Evolutionary conservation across 2,329 filamentous ascomycete genomes (phyloP), one percentile per base, ranked within the genome.

Genomic region (Catunica adiposa): DNA sequence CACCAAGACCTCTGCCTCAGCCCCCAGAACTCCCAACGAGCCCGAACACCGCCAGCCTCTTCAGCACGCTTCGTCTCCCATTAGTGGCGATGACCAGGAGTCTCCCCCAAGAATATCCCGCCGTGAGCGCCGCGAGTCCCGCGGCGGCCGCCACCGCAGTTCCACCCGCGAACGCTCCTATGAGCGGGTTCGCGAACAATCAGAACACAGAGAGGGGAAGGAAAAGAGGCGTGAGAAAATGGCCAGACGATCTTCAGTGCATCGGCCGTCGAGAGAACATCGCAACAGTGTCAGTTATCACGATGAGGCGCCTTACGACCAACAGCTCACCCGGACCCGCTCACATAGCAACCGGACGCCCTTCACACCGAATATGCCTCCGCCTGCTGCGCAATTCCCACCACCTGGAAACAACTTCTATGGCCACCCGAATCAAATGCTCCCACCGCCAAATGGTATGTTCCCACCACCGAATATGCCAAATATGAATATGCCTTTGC

Each of bases 1-100:
- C 22, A 59, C 58, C 53, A 55, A 55, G 25, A 55, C 58, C 47
- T 57, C 56, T 20, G 59, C 59, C 42, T 59, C 59, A 15, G 56
- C 58, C 26, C 57, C 59, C 14, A 38, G 56, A 38, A 54, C 40
- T 34, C 56, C 56, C 38, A 22, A 38, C 3, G 23, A 57, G 31
- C 42, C 53, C 15, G 56, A 57, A 46, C 23, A 20, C 46, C 51
- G 52, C 3, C 51, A 57, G 9, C 52, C 37, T 23, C 20, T 56
- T 29, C 44, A 48, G 44, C 23, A 17, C 11, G 44, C 8, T 9
- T 48, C 44, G 6, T 20, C 44, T 22, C 44, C n/a, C 7, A 48
- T 20, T 15, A 48, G 44, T 22, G 53, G 38, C 26, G 55, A 56
- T 25, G 38, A 51, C 4, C 55, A 22, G 17, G 51, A 51, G 4